Conservation (phyloP, 805 yeast genomes). For the Candida cerambycidarum region DNA sequence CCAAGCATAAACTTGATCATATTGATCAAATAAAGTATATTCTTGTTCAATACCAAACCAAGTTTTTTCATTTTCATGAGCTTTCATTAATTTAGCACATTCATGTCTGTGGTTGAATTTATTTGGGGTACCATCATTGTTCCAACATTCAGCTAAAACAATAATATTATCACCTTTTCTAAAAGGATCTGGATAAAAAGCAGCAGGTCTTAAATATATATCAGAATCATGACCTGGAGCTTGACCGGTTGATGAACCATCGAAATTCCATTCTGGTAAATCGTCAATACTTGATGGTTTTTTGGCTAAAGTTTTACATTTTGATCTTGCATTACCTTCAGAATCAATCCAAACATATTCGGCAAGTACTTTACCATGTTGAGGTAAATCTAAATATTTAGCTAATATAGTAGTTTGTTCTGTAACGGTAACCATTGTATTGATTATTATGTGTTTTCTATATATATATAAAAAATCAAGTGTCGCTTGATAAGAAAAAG, state of each 20-base stretch:
- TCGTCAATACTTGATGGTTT: constrained; percentile 73
- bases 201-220: constrained; percentile 91
- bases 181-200: constrained; percentile 94
- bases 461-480: constrained; percentile 2
- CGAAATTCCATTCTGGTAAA: constrained; percentile 98
- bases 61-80: constrained; percentile 77
- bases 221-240: constrained; percentile 99
- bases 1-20: constrained; percentile 93
- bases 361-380: constrained; percentile 84
- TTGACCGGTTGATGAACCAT: constrained; percentile 97
- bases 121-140: constrained; percentile 99
- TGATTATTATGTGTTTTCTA: constrained; percentile 8
- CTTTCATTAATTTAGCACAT: constrained; percentile 91
- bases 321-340: constrained; percentile 85
- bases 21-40: constrained; percentile 92
- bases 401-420: constrained; percentile 78
- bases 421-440: constrained; percentile 39
- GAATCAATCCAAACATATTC: constrained; percentile 99
- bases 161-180: constrained; percentile 96
- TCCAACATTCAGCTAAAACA: constrained; percentile 95
- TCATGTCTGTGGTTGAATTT: constrained; percentile 97
- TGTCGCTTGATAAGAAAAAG: constrained; percentile 11
- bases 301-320: constrained; percentile 82
- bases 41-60: constrained; percentile 99
- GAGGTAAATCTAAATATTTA: constrained; percentile 82